Conservation (phyloP, 441 rosid genomes). For the Lepidium campestre region DNA sequence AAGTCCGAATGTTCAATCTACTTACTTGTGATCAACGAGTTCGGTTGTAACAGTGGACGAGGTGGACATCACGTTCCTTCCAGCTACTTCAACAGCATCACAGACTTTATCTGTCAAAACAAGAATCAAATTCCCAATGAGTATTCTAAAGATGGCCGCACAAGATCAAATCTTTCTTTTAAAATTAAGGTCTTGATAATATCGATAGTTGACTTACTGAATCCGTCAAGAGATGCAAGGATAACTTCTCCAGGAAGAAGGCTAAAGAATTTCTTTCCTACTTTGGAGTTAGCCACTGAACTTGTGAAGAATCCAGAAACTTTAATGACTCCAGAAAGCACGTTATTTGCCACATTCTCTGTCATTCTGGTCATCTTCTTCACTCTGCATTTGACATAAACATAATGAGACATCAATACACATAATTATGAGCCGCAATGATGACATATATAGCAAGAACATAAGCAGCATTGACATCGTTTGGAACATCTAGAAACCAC, state of each 20-base stretch:
- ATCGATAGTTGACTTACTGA: constrained; percentile 43
- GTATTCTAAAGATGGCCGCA: not conserved
- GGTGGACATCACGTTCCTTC: constrained; percentile 69
- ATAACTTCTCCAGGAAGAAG: constrained; percentile 83
- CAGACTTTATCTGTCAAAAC: constrained; percentile 54
- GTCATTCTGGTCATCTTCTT: constrained; percentile 76
- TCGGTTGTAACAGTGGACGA: constrained; percentile 67
- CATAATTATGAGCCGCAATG: not conserved
- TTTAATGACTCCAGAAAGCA: constrained; percentile 75
- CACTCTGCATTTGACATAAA: constrained; percentile 40
- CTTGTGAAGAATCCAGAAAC: constrained; percentile 72
- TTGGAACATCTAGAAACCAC: not conserved
- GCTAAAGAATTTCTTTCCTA: constrained; percentile 72
- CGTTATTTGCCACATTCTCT: constrained; percentile 61
- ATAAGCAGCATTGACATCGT: not conserved
- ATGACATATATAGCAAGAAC: not conserved
- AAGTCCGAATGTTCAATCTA: not conserved
- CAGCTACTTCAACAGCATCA: constrained; percentile 74
- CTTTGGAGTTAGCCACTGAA: constrained; percentile 60
- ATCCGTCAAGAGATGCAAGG: constrained; percentile 90
- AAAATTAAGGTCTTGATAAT: not conserved
- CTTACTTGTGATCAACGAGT: constrained; percentile 58
- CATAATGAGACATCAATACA: constrained; percentile 4
- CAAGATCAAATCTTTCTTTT: not conserved
- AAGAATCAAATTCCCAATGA: not conserved